A percentile compares a stretch with the other conserved stretches of the same genome.
Evolutionary conservation across 2,329 filamentous ascomycete species (phyloP).

Genomic region (Ophiostoma sp.): DNA sequence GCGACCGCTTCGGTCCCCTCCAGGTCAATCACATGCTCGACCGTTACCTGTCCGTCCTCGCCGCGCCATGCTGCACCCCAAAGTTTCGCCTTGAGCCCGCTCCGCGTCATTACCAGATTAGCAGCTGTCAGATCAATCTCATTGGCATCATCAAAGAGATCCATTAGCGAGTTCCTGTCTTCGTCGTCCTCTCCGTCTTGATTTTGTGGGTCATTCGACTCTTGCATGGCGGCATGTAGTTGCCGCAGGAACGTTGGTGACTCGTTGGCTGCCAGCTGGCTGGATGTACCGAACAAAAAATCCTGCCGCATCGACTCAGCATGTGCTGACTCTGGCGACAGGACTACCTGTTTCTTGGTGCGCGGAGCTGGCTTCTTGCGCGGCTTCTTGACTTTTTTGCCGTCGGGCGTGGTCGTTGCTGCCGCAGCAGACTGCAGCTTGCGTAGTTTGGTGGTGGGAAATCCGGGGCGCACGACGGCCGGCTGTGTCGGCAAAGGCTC

Average conservation of each 20-base stretch:
- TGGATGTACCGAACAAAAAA: constrained; percentile 80
- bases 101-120: neutral
- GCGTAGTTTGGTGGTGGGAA: constrained; percentile 31
- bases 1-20: constrained; percentile 46
- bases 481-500: constrained; percentile 5
- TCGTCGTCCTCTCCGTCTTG: constrained; percentile 23
- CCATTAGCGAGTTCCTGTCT: constrained; percentile 27
- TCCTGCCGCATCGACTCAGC: constrained; percentile 63
- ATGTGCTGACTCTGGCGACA: constrained; percentile 64
- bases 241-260: constrained; percentile 61
- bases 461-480: constrained; percentile 25
- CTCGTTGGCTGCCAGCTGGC: constrained; percentile 69
- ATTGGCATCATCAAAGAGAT: constrained; percentile 8
- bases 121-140: constrained; percentile 17
- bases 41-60: constrained; percentile 56
- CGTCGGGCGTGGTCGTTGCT: constrained; percentile 21
- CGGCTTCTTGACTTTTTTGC: constrained; percentile 11
- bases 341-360: constrained; percentile 47
- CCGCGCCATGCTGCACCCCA: constrained; percentile 70
- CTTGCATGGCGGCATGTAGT: constrained; percentile 55
- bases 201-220: constrained; percentile 43
- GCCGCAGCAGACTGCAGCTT: constrained; percentile 27
- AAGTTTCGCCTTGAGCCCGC: constrained; percentile 39
- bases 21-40: constrained; percentile 57
- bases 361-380: constrained; percentile 16